Percentiles rank a stretch among this genome's conserved stretches.
These are phyloP conservation scores for Carex myosuroides DNA, from an alignment of 176 grass and related monocot genomes.

Conservation along the genomic window DNA sequence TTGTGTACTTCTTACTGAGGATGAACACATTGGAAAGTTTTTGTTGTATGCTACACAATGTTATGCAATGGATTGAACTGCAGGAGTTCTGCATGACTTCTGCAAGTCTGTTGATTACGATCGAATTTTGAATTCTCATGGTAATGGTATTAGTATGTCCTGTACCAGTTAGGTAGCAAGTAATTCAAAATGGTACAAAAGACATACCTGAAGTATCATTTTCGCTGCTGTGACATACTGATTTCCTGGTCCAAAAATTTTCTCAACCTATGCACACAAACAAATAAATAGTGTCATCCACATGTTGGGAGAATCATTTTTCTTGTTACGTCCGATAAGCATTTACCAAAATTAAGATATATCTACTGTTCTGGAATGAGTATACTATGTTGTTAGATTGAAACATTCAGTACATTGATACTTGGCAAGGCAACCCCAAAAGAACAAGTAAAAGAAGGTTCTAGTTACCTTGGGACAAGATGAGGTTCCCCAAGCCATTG, in stretches of 20 bases:
- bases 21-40: neutral
- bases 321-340: neutral
- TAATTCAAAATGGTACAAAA: slow-evolving; percentile 2
- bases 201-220: slow-evolving; percentile 97
- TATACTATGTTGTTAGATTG: neutral
- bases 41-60: neutral
- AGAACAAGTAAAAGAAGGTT: neutral
- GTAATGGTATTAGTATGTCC: neutral
- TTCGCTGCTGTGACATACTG: slow-evolving; percentile 99
- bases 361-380: neutral
- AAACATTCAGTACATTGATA: neutral
- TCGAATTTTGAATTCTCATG: neutral
- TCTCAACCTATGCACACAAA: slow-evolving; percentile 51
- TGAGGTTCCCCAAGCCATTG: slow-evolving; percentile 89
- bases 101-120: neutral
- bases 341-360: neutral
- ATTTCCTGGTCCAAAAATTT: slow-evolving; percentile 96
- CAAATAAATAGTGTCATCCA: slow-evolving; percentile 4
- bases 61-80: neutral
- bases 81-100: neutral
- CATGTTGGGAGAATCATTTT: neutral
- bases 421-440: neutral
- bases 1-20: neutral
- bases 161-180: neutral
- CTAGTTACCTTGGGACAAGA: slow-evolving; percentile 85